Conservation (phyloP, 495 filamentous ascomycete species). For the Penicillium soppii region DNA sequence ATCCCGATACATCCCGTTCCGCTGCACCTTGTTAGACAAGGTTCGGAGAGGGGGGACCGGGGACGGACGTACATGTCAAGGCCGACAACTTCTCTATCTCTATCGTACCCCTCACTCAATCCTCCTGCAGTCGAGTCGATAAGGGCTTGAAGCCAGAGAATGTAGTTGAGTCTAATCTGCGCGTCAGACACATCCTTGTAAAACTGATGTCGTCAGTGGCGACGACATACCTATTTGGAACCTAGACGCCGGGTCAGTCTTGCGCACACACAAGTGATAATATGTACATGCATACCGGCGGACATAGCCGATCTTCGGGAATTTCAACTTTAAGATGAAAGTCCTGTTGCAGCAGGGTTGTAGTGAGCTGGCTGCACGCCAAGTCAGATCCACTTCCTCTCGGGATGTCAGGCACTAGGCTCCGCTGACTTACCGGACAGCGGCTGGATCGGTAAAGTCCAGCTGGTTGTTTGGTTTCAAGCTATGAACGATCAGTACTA, state of each 20-base stretch:
- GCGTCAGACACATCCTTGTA: background rate
- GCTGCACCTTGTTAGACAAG: conserved; percentile 27
- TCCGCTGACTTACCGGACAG: conserved; percentile 56
- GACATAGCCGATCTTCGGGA: conserved; percentile 79
- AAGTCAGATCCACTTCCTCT: conserved; percentile 3
- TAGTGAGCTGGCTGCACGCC: conserved; percentile 67
- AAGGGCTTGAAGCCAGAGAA: conserved; percentile 84
- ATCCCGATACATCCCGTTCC: conserved; percentile 90
- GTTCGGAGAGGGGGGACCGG: background rate
- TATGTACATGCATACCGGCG: conserved; percentile 60
- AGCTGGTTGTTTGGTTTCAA: conserved; percentile 64
- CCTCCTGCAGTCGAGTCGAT: conserved; percentile 67
- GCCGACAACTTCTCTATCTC: conserved; percentile 58
- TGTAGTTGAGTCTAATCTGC: conserved; percentile 69
- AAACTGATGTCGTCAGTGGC: background rate
- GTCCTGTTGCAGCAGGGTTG: conserved; percentile 70
- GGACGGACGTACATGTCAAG: conserved; percentile 65
- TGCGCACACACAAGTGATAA: background rate
- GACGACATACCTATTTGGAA: conserved; percentile 60
- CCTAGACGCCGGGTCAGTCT: conserved; percentile 35
- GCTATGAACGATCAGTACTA: conserved; percentile 25
- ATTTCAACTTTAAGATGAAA: conserved; percentile 71
- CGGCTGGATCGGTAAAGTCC: conserved; percentile 77
- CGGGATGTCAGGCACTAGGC: background rate
- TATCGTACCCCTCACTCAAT: conserved; percentile 56